Evolutionary conservation across 2,329 filamentous ascomycete species (phyloP), one percentile per base, ranked within the genome.

Genomic region (Penicillium sp.): DNA sequence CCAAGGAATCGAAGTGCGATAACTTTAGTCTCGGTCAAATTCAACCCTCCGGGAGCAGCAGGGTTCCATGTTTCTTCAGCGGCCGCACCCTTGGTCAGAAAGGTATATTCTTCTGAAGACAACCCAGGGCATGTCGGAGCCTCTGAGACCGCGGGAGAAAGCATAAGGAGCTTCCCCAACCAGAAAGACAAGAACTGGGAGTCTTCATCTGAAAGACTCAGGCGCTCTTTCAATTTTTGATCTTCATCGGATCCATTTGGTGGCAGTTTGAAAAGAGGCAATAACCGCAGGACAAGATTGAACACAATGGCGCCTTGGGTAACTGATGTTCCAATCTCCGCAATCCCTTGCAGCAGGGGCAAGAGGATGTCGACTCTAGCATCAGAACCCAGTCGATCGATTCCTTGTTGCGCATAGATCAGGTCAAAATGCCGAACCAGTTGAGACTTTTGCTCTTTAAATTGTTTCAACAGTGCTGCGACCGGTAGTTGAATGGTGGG

Each of bases 341-440:
- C 78, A 33, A 95, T 87, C 9, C 87, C 88, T 60, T 82, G 79
- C 15, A 92, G 75, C 9, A 92, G 74, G 2, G 84, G 81, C 1
- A 90, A 86, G n/a, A 97, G 74, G 4, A 96, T 77, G 11, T 86
- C 84, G 33, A 88, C 82, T 63, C 90, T 84, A 41, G 93, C 88
- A 51, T 75, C 71, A 11, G 81, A 72, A 2, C 81, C 78, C 20
- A 89, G 73, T 48, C 87, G 80, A 49, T 82, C 81, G 43, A 90
- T 79, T 37, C 93, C 94, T 69, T 96, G 90, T 67, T 95, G 90
- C 35, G 97, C 89, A 69, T 96, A 96, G 18, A 89, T 81, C 40
- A 97, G 78, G 73, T 97, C 92, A 64, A 97, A 89, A 69, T 96
- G 90, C 60, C 90, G 88, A 61, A 99, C 85, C 35, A 97, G 80